Base-by-base conservation (phyloP, 345 rosid genomes). In the Rubroshorea leprosula region DNA sequence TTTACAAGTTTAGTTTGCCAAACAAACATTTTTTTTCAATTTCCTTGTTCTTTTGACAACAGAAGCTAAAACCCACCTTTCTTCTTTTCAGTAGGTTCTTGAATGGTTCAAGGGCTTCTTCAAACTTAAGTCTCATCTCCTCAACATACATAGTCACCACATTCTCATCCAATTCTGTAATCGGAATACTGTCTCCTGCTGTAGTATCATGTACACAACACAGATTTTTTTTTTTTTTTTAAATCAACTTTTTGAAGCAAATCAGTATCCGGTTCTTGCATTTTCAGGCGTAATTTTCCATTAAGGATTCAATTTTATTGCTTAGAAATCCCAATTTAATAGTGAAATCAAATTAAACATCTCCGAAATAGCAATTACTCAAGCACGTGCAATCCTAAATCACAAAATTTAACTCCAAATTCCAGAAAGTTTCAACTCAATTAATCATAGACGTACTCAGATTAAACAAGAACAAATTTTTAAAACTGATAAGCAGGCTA, bases 101-200 rank as follows among this genome's bases (percentile, higher is more conserved):
- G 54, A 79, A 87, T 14, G 89, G 83, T 46, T 64, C 6, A 56
- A 87, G 82, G 21, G 77, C 74, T 50, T 80, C 71, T 61, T 81
- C 77, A 22, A 11, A 58, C 48, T 76, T 78, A 48, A 55, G 56
- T 61, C 71, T 83, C 71, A 74, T 64, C 61, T 91, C 98, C 63
- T 78, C 35, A 64, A 70, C 74, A 63, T 77, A 88, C 75, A 91
- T 61, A 1, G 70, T 64, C 57, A 87, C 96, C 63, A 85, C 79
- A 57, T 75, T 78, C 65, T 73, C 88, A n/a, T 80, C 86, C 71
- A 91, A 63, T 49, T 83, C 89, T 29, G 77, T 73, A 15, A 85
- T 50, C 5, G 89, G 82, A 17, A 83, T 81, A 63, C 71, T 71
- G 61, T 72, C 73, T 57, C 96, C 91, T 25, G 82, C 97, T 85